Conservation (phyloP, 2,329 filamentous ascomycete genomes). For the Pestalotiopsis sp. region DNA sequence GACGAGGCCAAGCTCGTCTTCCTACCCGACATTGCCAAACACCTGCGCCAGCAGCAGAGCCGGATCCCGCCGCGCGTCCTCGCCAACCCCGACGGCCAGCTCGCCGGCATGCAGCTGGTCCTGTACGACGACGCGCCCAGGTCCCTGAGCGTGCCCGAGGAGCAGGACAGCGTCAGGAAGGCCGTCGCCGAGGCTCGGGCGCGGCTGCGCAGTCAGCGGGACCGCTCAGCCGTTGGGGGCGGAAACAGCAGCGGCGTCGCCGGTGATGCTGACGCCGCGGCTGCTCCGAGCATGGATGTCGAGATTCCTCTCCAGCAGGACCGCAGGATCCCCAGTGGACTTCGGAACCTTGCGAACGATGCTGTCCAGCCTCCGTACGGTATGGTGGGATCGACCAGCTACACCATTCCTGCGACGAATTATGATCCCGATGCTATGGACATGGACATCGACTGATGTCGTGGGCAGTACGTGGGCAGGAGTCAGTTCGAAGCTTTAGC, state of each 20-base stretch:
- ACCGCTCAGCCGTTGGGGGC: conserved; percentile 38
- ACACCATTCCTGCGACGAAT: background rate
- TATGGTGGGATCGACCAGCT: background rate
- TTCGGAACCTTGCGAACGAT: conserved; percentile 18
- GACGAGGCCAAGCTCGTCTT: conserved; percentile 71
- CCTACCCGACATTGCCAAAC: conserved; percentile 83
- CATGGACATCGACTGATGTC: conserved; percentile 29
- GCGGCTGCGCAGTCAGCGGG: conserved; percentile 64
- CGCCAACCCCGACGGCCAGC: conserved; percentile 55
- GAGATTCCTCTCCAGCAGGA: background rate
- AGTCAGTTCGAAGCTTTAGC: background rate
- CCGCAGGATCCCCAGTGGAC: conserved; percentile 12
- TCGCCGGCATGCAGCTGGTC: conserved; percentile 73
- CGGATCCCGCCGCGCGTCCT: conserved; percentile 71
- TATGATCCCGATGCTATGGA: conserved; percentile 42
- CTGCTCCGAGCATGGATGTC: background rate
- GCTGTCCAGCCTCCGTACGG: background rate
- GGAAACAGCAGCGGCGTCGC: conserved; percentile 8
- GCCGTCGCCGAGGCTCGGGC: conserved; percentile 81
- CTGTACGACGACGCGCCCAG: conserved; percentile 76
- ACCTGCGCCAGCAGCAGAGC: conserved; percentile 68
- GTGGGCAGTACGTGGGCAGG: background rate
- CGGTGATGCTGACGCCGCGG: background rate
- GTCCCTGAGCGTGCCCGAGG: conserved; percentile 74
- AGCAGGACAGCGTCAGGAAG: conserved; percentile 77